Evolutionary conservation across 1,284 basidiomycete species (phyloP), one percentile per base, ranked within the genome.

Genomic region (Neotropicomus parvogracilis): DNA sequence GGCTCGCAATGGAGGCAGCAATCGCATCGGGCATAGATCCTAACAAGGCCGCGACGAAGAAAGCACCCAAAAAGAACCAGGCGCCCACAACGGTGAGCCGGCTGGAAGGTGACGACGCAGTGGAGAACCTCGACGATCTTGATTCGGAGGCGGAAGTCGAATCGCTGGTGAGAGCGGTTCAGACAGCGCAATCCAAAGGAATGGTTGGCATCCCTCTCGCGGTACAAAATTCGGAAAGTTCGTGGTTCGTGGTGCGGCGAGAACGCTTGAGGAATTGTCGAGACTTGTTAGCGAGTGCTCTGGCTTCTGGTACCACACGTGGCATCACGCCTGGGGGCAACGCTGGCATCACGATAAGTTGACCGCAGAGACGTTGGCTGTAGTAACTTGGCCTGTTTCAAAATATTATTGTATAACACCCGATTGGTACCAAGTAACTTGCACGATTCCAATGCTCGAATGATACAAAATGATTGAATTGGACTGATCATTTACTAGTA

Each of bases 61-160:
- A 83, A 60, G 70, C 75, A 24, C 75, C 77, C 54, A 80, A 79
- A 60, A 71, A 71, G 43, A 54, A 64, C 13, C 72, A 75, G 0
- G 71, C 68, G 6, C 72, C 73, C 3, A 68, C 72, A 3, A 73
- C 75, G 3, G 70, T 77, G 1, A 72, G 73, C 3, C 67, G 63
- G 39, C 59, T 74, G 28, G 75, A 73, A 19, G 75, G 75, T 3
- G 81, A 80, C 28, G 83, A 83, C 42, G 71, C 73, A n/a, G 77
- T 77, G 39, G 86, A 88, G 63, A 88, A 88, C 54, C 70, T 88
- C 49, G 87, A 89, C 49, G 87, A 90, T 48, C 58, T 91, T 44
- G 88, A 91, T 63, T 89, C 87, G 3, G 86, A 89, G 58, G 81
- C 79, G 16, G 91, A 85, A 60, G 65, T 83, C 28, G 81, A 81